Evolutionary conservation across 805 yeast genomes (phyloP), one percentile per base, ranked within the genome.

Genomic region (Candida pini): DNA sequence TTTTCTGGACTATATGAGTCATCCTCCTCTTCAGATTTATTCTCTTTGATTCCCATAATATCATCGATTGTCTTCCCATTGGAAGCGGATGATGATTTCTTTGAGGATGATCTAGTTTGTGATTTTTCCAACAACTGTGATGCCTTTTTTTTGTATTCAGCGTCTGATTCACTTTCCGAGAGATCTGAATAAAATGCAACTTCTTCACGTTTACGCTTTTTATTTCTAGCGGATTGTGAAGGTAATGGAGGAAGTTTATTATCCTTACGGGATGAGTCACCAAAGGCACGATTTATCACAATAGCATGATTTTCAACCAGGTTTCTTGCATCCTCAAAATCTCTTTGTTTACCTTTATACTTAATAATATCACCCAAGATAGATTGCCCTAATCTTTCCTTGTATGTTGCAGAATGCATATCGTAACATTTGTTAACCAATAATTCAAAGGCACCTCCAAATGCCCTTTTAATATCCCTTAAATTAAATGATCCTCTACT

Each of bases 361-460:
- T 76, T 78, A 40, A 86, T 82, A 12, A 85, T 81, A 42, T 81
- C 84, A 3, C 95, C 95, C 35, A 87, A 60, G 6, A 87, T 78
- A 46, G 86, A 81, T 56, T 73, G 75, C 0, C 87, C 89, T 6
- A 77, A 47, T 39, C 95, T 63, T 35, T 73, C 69, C 48, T 75
- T 80, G 49, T 79, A 81, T 0, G 84, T 64, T 0, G 86, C 76
- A 10, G 62, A 58, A 47, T 84, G 73, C 59, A 87, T 62, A 29
- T 77, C 84, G 56, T 80, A 86, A 53, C 95, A 85, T 45, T 78
- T 75, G 46, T 80, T 81, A 0, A 78, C 73, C 23, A 88, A 62
- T 35, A 87, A 54, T 51, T 84, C 92, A 62, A 69, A 88, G 0
- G 96, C 96, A 26, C 95, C 95, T 13, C 81, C 79, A 62, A 90